phyloP scores from a whole-genome alignment of 176 grass and related monocot species.

The Eragrostis curvula region DNA sequence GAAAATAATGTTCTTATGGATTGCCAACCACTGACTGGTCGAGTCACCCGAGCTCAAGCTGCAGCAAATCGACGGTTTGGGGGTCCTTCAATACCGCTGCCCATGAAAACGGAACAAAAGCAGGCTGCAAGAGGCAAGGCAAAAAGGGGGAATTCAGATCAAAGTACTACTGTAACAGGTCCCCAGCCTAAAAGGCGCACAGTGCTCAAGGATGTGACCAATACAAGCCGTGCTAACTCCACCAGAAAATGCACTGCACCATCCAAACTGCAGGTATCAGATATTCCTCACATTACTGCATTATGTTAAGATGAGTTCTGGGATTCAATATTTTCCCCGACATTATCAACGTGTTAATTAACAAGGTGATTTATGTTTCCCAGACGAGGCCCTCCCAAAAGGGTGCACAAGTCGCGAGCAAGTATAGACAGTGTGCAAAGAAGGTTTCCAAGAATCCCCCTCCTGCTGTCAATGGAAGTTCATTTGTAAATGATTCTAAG shows the following conservation, averaged over 20 bases:
- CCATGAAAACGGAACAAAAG: slow-evolving; percentile 40
- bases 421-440: slow-evolving; percentile 34
- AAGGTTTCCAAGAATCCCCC: slow-evolving; percentile 22
- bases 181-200: slow-evolving; percentile 45
- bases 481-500: slow-evolving; percentile 5
- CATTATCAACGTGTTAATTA: neutral
- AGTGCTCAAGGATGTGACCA: slow-evolving; percentile 57
- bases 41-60: slow-evolving; percentile 53
- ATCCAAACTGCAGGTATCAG: slow-evolving; percentile 47
- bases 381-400: slow-evolving; percentile 42
- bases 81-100: neutral
- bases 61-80: slow-evolving; percentile 37
- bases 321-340: neutral
- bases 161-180: slow-evolving; percentile 27
- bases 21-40: slow-evolving; percentile 31
- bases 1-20: slow-evolving; percentile 19
- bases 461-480: neutral
- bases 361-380: neutral
- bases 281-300: neutral
- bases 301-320: neutral
- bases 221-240: slow-evolving; percentile 30
- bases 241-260: slow-evolving; percentile 1
- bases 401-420: slow-evolving; percentile 13
- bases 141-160: slow-evolving; percentile 44
- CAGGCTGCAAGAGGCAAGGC: slow-evolving; percentile 14